These are phyloP conservation scores for Syzygium grande DNA, from an alignment of 345 rosid species.

Conservation along the genomic window DNA sequence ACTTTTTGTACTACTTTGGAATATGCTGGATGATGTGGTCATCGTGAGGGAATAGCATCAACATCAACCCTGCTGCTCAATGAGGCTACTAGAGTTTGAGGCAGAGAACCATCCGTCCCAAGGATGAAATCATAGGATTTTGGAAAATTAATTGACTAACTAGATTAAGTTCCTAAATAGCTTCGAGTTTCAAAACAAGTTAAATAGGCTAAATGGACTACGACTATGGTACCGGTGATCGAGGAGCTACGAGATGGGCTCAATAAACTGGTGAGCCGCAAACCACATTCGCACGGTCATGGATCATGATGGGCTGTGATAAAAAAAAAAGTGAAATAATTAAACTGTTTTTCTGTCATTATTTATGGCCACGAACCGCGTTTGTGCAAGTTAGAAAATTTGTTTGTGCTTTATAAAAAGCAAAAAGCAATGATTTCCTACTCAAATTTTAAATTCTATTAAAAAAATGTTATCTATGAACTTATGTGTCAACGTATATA, in stretches of 20 bases:
- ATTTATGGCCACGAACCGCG: neutral
- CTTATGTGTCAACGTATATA: neutral
- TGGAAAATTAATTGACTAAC: neutral
- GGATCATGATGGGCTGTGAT: neutral
- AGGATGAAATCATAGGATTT: neutral
- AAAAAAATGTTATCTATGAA: no score
- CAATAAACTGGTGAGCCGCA: neutral
- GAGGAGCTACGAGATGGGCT: neutral
- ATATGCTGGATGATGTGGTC: neutral
- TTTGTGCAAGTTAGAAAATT: neutral
- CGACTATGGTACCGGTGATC: neutral
- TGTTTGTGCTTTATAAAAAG: neutral
- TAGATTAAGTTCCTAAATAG: neutral
- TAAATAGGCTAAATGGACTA: neutral
- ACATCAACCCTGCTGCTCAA: neutral
- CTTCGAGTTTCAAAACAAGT: neutral
- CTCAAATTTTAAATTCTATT: no score
- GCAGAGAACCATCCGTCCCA: neutral
- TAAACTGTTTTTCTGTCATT: neutral
- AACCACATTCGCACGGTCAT: neutral
- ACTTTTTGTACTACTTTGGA: neutral
- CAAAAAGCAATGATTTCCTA: neutral
- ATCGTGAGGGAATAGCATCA: neutral
- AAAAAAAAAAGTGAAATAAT: neutral
- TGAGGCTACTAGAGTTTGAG: neutral